Evolutionary conservation across 2,329 filamentous ascomycete species (phyloP), one percentile per base, ranked within the genome.

Genomic region (Aspergillus versicolor): DNA sequence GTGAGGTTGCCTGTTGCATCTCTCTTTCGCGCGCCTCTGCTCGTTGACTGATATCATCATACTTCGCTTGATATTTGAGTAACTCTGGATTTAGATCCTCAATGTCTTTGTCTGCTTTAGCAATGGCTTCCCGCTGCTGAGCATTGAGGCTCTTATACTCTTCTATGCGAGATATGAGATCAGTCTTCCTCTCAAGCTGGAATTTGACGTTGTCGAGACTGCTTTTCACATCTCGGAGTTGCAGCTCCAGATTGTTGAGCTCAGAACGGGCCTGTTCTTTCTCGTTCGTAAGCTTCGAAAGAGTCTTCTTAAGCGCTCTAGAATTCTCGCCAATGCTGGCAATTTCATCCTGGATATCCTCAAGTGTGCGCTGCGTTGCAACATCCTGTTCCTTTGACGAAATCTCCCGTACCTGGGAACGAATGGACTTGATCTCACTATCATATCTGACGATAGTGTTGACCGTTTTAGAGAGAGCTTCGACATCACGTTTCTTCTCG

Each of bases 311-410:
- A 27, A 86, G 75, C 21, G 77, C 76, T 54, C 88, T 84, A 63
- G 86, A 82, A 68, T 90, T 85, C 59, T 92, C 90, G 19, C 83
- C 83, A 55, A 88, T 81, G 17, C 78, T 75, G 47, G 85, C 85
- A 60, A 92, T 84, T 47, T 92, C 84, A 52, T 90, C 87, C 65
- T 94, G 89, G 52, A 97, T 92, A 63, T 94, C 90, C 53, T 96
- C 90, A 6, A 91, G 82, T 30, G 89, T 90, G 60, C 90, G 85
- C 13, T 84, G 83, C 9, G 81, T 73, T 12, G 84, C 83, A 24
- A 82, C 80, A 13, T 87, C 84, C 67, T 88, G 86, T 69, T 97
- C 89, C 64, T 92, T 91, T 8, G 86, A 86, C 57, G 85, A 81
- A 49, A 96, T 83, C 53, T 89, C 86, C 55, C 88, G 81, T 49